phyloP scores from a whole-genome alignment of 768 basidiomycete genomes.

The Termitomyces titanicus region DNA sequence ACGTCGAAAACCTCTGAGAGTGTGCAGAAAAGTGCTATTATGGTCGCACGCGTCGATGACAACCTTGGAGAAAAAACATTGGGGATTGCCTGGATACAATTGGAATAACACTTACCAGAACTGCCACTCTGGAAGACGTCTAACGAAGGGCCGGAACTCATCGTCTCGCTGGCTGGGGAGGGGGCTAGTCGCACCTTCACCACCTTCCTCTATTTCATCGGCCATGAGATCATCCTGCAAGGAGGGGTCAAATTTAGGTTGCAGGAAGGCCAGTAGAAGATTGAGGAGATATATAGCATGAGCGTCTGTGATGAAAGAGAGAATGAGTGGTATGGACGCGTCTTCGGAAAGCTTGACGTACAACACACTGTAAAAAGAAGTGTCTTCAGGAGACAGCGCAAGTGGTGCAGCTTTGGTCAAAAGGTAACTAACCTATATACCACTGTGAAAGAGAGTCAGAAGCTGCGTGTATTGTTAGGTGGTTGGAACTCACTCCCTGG shows the following conservation, averaged over 20 bases:
- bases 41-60: conserved; percentile 84
- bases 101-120: conserved; percentile 63
- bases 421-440: conserved; percentile 76
- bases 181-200: conserved; percentile 42
- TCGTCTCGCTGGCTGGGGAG: conserved; percentile 78
- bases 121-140: conserved; percentile 94
- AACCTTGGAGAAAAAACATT: conserved; percentile 53
- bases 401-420: neutral
- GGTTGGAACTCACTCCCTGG: conserved; percentile 71
- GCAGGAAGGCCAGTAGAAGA: conserved; percentile 93
- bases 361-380: conserved; percentile 57
- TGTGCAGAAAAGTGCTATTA: conserved; percentile 77
- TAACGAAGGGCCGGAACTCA: conserved; percentile 96
- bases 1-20: conserved; percentile 87
- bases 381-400: neutral
- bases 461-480: neutral
- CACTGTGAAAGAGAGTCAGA: conserved; percentile 49
- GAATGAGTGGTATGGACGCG: conserved; percentile 10
- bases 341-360: conserved; percentile 33
- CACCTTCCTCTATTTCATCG: conserved; percentile 94
- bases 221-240: conserved; percentile 90
- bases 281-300: conserved; percentile 95
- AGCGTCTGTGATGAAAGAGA: conserved; percentile 50
- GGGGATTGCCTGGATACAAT: neutral
- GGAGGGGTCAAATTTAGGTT: conserved; percentile 97